A percentile compares a stretch with the other conserved stretches of the same genome.
Conservation (phyloP, 192 early-diverging fungal species). For the Coemansia sp. region DNA sequence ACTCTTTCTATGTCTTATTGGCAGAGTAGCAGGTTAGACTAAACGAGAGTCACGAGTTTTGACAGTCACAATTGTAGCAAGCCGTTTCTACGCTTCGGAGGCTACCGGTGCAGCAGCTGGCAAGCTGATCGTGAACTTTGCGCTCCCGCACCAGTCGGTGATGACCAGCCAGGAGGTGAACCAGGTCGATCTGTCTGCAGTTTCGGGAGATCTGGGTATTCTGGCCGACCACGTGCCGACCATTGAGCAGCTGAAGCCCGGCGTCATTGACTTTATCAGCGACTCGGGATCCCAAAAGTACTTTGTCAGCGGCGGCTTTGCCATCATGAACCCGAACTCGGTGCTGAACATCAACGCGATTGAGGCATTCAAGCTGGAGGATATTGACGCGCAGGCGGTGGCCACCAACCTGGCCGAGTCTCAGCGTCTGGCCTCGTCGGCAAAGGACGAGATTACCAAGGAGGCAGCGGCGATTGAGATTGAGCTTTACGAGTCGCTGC, state of each 20-base stretch:
- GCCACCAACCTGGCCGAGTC: conserved; percentile 78
- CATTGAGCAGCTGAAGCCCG: conserved; percentile 92
- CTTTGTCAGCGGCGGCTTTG: conserved; percentile 97
- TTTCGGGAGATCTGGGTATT: conserved; percentile 96
- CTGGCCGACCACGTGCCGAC: conserved; percentile 97
- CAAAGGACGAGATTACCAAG: conserved; percentile 75
- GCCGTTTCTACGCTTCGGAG: conserved; percentile 82
- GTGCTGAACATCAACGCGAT: conserved; percentile 95
- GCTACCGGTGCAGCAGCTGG: conserved; percentile 58
- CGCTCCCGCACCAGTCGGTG: conserved; percentile 85
- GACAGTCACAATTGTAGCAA: conserved; percentile 17
- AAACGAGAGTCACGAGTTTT: background rate
- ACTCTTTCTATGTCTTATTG: no score
- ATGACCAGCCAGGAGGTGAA: conserved; percentile 71
- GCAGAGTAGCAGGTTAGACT: no score
- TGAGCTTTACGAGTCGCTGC: conserved; percentile 85
- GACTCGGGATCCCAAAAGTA: conserved; percentile 73
- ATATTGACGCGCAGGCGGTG: conserved; percentile 79
- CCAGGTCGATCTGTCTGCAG: conserved; percentile 91
- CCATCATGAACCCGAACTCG: conserved; percentile 94
- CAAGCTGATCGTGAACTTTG: conserved; percentile 87
- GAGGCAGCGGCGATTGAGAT: conserved; percentile 80
- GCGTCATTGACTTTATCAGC: conserved; percentile 80
- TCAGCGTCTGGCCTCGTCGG: conserved; percentile 61
- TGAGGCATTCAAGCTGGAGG: conserved; percentile 87